Conservation (phyloP, 2,329 filamentous ascomycete genomes). For the Fulvia fulva region DNA sequence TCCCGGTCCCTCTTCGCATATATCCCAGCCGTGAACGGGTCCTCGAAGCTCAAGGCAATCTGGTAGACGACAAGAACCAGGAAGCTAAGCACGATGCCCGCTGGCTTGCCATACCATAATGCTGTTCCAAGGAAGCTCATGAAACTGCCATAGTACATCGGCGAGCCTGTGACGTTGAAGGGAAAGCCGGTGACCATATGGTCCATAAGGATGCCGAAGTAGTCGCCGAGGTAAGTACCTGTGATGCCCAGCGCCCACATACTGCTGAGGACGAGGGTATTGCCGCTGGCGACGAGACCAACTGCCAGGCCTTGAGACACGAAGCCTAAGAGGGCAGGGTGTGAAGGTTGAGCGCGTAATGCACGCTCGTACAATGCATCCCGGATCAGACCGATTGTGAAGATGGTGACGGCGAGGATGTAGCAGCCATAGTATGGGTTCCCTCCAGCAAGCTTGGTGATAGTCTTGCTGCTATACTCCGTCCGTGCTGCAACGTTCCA, state of each 20-base stretch:
- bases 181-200: slow-evolving; percentile 90
- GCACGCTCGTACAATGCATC: slow-evolving; percentile 77
- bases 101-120: slow-evolving; percentile 79
- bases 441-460: slow-evolving; percentile 82
- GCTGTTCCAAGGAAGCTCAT: slow-evolving; percentile 88
- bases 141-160: slow-evolving; percentile 96
- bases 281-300: slow-evolving; percentile 69
- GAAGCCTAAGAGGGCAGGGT: slow-evolving; percentile 64
- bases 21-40: slow-evolving; percentile 90
- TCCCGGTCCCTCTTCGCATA: slow-evolving; percentile 76
- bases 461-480: slow-evolving; percentile 89
- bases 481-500: slow-evolving; percentile 87
- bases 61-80: slow-evolving; percentile 75
- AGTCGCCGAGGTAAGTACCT: slow-evolving; percentile 94
- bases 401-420: slow-evolving; percentile 80
- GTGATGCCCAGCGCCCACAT: slow-evolving; percentile 92
- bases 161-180: slow-evolving; percentile 84
- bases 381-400: slow-evolving; percentile 82
- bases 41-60: slow-evolving; percentile 79
- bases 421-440: slow-evolving; percentile 81
- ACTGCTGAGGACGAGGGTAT: slow-evolving; percentile 78
- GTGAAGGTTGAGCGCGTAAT: slow-evolving; percentile 69
- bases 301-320: slow-evolving; percentile 62
- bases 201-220: slow-evolving; percentile 98
- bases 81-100: slow-evolving; percentile 71